A percentile compares a stretch with the other conserved stretches of the same genome.
Evolutionary conservation across 441 rosid species (phyloP).

Genomic region (Pelargonium fulgidum): DNA sequence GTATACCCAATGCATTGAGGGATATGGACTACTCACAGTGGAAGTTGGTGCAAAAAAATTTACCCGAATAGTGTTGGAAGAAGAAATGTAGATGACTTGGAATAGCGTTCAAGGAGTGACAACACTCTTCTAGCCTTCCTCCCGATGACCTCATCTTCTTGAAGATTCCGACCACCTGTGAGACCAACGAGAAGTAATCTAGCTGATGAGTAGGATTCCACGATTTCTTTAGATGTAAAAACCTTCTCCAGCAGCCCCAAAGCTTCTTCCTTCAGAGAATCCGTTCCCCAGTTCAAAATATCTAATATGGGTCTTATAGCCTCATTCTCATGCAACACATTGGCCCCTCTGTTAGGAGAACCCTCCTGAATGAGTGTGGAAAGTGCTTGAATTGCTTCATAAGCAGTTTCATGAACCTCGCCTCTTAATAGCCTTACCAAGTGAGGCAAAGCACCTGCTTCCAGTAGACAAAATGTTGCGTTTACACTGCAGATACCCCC

Average conservation of each 20-base stretch:
- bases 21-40: background rate
- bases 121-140: slow-evolving; percentile 41
- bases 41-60: background rate
- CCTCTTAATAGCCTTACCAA: slow-evolving; percentile 39
- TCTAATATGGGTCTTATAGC: slow-evolving; percentile 42
- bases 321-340: slow-evolving; percentile 39
- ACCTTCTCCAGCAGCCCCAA: slow-evolving; percentile 47
- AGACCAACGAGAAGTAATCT: slow-evolving; percentile 37
- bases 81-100: slow-evolving; percentile 48
- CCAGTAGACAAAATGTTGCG: slow-evolving; percentile 45
- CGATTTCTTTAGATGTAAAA: slow-evolving; percentile 44
- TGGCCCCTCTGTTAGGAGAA: slow-evolving; percentile 33
- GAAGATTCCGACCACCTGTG: slow-evolving; percentile 32
- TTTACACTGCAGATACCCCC: slow-evolving; percentile 43
- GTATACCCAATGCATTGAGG: background rate
- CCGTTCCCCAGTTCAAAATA: slow-evolving; percentile 43
- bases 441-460: slow-evolving; percentile 41
- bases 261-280: slow-evolving; percentile 47
- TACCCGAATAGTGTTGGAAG: slow-evolving; percentile 37
- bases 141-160: slow-evolving; percentile 28
- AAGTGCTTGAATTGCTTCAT: slow-evolving; percentile 52
- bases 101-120: slow-evolving; percentile 44
- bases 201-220: slow-evolving; percentile 43
- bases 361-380: slow-evolving; percentile 41
- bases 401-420: slow-evolving; percentile 37